phyloP scores from a whole-genome alignment of 176 grass and related monocot genomes.

The Cymbopogon citratus region DNA sequence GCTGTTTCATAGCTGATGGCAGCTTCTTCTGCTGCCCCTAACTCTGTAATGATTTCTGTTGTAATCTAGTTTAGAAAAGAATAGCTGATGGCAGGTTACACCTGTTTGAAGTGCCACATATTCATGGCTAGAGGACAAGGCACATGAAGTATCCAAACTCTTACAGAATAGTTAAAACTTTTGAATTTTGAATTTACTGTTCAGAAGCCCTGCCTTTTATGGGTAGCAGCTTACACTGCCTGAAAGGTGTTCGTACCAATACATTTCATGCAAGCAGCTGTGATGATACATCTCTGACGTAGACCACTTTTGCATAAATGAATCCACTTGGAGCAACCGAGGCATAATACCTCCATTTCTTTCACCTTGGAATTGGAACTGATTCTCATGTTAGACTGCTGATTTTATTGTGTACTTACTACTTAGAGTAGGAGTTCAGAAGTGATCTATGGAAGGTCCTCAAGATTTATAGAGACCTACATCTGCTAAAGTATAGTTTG shows the following conservation, averaged over 20 bases:
- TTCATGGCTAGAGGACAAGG: neutral
- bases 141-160: conserved; percentile 9
- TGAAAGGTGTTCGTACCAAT: neutral
- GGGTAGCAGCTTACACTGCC: neutral
- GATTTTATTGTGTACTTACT: neutral
- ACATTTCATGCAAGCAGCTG: conserved; percentile 16
- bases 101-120: conserved; percentile 14
- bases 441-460: neutral
- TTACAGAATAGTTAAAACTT: conserved; percentile 13
- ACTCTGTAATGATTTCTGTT: neutral
- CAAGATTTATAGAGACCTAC: neutral
- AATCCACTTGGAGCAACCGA: conserved; percentile 3
- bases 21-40: neutral
- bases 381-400: conserved; percentile 5
- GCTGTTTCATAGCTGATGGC: conserved; percentile 14
- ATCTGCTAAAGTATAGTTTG: neutral
- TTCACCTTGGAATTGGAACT: neutral
- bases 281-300: conserved; percentile 10
- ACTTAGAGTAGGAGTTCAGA: conserved; percentile 7
- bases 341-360: neutral
- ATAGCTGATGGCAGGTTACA: neutral
- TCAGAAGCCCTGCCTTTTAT: conserved; percentile 24
- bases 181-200: neutral
- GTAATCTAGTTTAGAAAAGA: neutral
- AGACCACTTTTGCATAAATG: conserved; percentile 15